Base-by-base conservation (phyloP, 2,329 filamentous ascomycete species). In the Penicillium sp. region DNA sequence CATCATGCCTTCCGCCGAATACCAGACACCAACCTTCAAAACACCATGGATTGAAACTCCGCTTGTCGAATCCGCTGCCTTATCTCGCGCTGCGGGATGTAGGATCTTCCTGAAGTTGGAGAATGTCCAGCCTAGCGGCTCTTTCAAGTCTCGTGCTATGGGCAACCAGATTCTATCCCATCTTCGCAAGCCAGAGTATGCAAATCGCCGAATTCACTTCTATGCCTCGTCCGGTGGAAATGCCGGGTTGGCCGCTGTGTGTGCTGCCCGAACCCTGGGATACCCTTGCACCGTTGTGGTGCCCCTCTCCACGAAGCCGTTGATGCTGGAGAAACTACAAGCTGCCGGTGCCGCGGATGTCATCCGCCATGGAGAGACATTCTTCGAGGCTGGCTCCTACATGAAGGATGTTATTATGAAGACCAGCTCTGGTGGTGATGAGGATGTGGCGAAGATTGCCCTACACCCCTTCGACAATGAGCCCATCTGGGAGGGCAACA, bases 71-170 rank as follows among this genome's bases (percentile, higher is more conserved):
- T 90, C 86, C 3, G 78, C 81, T 49, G 77, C 83, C 14, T 80
- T 92, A 35, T 91, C 88, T 42, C 81, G 84, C 60, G 81, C 81
- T 59, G 87, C 88, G 62, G 89, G 89, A 73, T 92, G 89, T 78
- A 87, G 89, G 76, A 85, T 95, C 72, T 90, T 89, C 73, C 85
- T 95, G 67, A 95, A 95, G 73, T 84, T 94, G 59, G 90, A 95
- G 66, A 90, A 89, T 69, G 83, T 92, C 52, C 91, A 96, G 69
- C 91, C 90, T 4, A 89, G 88, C 22, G 89, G 89, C 60, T 92
- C 89, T 37, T 96, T 95, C 84, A 94, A 95, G 73, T 92, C 89
- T 45, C 82, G 74, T 62, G 89, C 88, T 27, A 84, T 93, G 58
- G 89, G 89, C 48, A 84, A 89, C 72, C 82, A 89, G 69, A 86